Conservation (phyloP, 768 basidiomycete species). For the Hortiboletus campestris region DNA sequence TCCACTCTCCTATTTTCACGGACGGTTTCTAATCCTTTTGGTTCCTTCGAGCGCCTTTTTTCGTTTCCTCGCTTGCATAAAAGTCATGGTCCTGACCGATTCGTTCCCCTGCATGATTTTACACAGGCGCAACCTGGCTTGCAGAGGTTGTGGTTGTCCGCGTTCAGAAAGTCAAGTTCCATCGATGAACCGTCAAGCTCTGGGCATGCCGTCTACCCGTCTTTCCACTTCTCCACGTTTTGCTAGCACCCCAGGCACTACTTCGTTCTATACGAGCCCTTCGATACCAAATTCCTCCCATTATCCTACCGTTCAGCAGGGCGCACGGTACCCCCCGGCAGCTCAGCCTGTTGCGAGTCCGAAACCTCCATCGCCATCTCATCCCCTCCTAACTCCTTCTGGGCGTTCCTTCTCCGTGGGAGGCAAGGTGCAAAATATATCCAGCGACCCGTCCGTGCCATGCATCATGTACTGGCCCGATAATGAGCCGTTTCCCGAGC, state of each 20-base stretch:
- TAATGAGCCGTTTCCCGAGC: slow-evolving; percentile 80
- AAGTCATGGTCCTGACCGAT: slow-evolving; percentile 43
- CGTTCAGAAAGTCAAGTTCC: slow-evolving; percentile 39
- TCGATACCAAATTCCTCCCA: slow-evolving; percentile 31
- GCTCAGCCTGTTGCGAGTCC: slow-evolving; percentile 17
- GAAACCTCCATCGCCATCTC: slow-evolving; percentile 46
- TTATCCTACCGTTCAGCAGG: slow-evolving; percentile 25
- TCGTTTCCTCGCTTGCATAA: slow-evolving; percentile 12
- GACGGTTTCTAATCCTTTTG: slow-evolving; percentile 4
- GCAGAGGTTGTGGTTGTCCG: slow-evolving; percentile 75
- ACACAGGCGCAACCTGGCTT: slow-evolving; percentile 70
- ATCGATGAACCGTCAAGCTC: slow-evolving; percentile 31
- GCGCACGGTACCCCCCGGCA: slow-evolving; percentile 28
- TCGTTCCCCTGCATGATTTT: slow-evolving; percentile 49
- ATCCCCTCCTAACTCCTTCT: slow-evolving; percentile 78
- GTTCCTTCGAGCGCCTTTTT: not conserved
- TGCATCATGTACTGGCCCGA: slow-evolving; percentile 92
- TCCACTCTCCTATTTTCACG: slow-evolving; percentile 28
- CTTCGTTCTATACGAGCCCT: slow-evolving; percentile 15
- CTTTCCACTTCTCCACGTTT: slow-evolving; percentile 28
- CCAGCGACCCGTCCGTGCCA: slow-evolving; percentile 64
- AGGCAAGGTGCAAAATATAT: slow-evolving; percentile 79
- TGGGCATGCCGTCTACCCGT: slow-evolving; percentile 22
- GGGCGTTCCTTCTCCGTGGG: slow-evolving; percentile 74
- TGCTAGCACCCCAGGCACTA: slow-evolving; percentile 15